phyloP scores from a whole-genome alignment of 768 basidiomycete genomes.

The Naganishia vishniacii region DNA sequence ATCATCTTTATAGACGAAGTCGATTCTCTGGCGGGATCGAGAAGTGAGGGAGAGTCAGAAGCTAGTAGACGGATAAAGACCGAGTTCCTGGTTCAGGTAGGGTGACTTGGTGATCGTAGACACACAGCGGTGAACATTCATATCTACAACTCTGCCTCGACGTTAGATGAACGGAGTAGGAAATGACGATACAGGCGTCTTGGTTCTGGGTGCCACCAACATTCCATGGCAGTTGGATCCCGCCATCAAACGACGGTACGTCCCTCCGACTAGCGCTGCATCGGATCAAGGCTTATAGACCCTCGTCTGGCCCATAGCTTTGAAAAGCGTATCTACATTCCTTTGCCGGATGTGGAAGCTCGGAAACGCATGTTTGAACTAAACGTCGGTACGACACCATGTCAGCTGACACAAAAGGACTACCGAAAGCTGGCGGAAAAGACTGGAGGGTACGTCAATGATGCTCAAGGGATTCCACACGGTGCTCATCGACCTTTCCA shows the following conservation, averaged over 20 bases:
- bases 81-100: conserved; percentile 56
- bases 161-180: conserved; percentile 99
- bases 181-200: conserved; percentile 90
- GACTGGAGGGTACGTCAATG: conserved; percentile 66
- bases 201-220: conserved; percentile 95
- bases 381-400: conserved; percentile 88
- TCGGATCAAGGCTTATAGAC: not conserved
- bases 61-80: conserved; percentile 97
- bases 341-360: conserved; percentile 87
- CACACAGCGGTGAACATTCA: no score
- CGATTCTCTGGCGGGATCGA: conserved; percentile 87
- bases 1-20: conserved; percentile 99
- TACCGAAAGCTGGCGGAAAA: conserved; percentile 72
- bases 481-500: not conserved
- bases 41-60: conserved; percentile 95
- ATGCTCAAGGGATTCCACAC: not conserved
- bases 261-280: not conserved
- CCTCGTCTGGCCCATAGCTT: conserved; percentile 55
- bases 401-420: conserved; percentile 69
- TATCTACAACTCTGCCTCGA: conserved; percentile 43
- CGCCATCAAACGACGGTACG: conserved; percentile 83
- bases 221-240: conserved; percentile 98
- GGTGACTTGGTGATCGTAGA: not conserved
- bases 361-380: conserved; percentile 93
- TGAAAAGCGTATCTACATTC: conserved; percentile 97